These are phyloP conservation scores for Talaromyces liani DNA, from an alignment of 495 filamentous ascomycete species.

Conservation along the genomic window DNA sequence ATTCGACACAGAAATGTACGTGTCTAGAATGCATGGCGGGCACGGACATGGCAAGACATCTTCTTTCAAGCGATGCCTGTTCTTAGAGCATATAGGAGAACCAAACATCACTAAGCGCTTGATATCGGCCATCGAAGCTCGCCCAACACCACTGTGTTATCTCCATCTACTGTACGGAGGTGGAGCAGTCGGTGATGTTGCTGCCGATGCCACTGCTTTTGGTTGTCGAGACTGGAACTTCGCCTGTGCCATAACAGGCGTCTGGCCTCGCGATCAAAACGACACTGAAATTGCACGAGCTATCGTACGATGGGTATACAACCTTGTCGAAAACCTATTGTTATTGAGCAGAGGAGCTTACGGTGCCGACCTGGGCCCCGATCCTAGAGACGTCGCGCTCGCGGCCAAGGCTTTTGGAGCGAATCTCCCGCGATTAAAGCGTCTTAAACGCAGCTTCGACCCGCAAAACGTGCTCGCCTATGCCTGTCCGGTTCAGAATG, in stretches of 20 bases:
- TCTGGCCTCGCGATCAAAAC: conserved; percentile 53
- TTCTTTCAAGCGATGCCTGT: conserved; percentile 59
- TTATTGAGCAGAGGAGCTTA: conserved; percentile 48
- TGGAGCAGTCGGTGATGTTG: conserved; percentile 41
- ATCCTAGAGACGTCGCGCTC: conserved; percentile 48
- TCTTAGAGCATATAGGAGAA: conserved; percentile 46
- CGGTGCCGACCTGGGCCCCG: conserved; percentile 55
- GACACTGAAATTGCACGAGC: conserved; percentile 34
- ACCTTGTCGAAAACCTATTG: conserved; percentile 37
- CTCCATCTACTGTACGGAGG: conserved; percentile 58
- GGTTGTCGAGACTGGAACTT: conserved; percentile 59
- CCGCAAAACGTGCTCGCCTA: conserved; percentile 47
- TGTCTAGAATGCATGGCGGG: conserved; percentile 53
- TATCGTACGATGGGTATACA: conserved; percentile 50
- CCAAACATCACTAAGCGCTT: conserved; percentile 29
- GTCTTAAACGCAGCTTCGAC: conserved; percentile 46
- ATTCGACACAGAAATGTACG: conserved; percentile 56
- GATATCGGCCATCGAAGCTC: conserved; percentile 37
- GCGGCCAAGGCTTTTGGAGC: conserved; percentile 50
- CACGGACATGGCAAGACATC: conserved; percentile 52
- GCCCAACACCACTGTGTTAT: conserved; percentile 51
- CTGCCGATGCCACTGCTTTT: conserved; percentile 47
- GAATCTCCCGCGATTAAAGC: conserved; percentile 41
- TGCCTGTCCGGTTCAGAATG: conserved; percentile 44
- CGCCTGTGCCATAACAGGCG: conserved; percentile 57